A percentile compares a stretch with the other conserved stretches of the same genome.
Evolutionary conservation across 2,329 filamentous ascomycete genomes (phyloP).

Genomic region (Fusarium sambucinum): DNA sequence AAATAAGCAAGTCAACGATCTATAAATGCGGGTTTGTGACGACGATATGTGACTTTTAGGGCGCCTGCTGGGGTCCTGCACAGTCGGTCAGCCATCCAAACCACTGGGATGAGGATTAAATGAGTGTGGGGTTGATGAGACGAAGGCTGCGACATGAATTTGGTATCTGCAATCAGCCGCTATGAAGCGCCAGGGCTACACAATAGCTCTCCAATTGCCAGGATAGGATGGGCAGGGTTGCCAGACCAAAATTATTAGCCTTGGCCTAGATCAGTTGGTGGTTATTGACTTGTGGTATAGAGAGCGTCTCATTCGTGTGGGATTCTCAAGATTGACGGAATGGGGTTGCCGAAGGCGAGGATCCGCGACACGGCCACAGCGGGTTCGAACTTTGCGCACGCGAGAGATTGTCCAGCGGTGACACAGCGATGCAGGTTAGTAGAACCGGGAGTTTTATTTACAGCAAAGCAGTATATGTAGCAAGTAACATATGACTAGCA

Average conservation of each 20-base stretch:
- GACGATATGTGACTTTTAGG: slow-evolving; percentile 29
- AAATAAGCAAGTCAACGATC: slow-evolving; percentile 31
- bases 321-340: slow-evolving; percentile 23
- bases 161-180: slow-evolving; percentile 44
- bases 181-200: slow-evolving; percentile 42
- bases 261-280: slow-evolving; percentile 31
- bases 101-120: slow-evolving; percentile 43
- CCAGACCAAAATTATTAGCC: slow-evolving; percentile 30
- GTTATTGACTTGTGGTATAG: slow-evolving; percentile 18
- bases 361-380: slow-evolving; percentile 32
- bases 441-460: slow-evolving; percentile 37
- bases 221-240: slow-evolving; percentile 41
- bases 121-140: slow-evolving; percentile 48
- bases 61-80: slow-evolving; percentile 36
- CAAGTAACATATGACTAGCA: slow-evolving; percentile 16
- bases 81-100: slow-evolving; percentile 36
- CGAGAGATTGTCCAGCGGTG: slow-evolving; percentile 39
- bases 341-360: slow-evolving; percentile 36
- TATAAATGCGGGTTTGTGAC: slow-evolving; percentile 38
- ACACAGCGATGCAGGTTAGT: slow-evolving; percentile 43
- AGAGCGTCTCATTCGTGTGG: slow-evolving; percentile 19
- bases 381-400: slow-evolving; percentile 32
- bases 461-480: slow-evolving; percentile 25
- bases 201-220: slow-evolving; percentile 38
- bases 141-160: slow-evolving; percentile 40